These are phyloP conservation scores for Skeletonema menzelii DNA, from an alignment of 108 stramenopile genomes.

Conservation along the genomic window DNA sequence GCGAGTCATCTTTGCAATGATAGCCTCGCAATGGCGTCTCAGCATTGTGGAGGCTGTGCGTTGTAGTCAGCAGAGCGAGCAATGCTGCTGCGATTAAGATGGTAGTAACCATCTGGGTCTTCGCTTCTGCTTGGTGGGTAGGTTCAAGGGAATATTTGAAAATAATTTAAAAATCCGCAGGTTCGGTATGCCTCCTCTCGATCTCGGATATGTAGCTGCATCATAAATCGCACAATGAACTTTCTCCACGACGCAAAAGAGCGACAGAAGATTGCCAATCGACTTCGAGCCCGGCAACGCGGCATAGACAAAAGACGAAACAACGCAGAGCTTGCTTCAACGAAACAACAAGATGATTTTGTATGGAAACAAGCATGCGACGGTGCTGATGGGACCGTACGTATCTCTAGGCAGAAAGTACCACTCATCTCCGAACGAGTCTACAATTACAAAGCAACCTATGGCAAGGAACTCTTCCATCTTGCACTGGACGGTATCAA, in stretches of 20 bases:
- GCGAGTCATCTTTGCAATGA: conserved; percentile 10
- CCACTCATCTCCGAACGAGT: conserved; percentile 14
- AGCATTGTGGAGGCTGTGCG: conserved; percentile 1
- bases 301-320: background rate
- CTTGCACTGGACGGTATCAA: conserved; percentile 29
- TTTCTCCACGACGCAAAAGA: conserved; percentile 18
- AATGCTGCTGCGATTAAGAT: background rate
- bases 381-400: conserved; percentile 10
- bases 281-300: conserved; percentile 8
- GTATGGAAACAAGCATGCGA: conserved; percentile 29
- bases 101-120: background rate
- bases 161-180: no score
- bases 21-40: conserved; percentile 26
- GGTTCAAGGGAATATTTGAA: no score
- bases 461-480: conserved; percentile 4
- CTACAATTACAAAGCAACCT: conserved; percentile 18
- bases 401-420: conserved; percentile 22
- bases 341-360: background rate
- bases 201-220: no score
- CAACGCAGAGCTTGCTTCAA: background rate
- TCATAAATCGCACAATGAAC: background rate
- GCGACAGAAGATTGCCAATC: conserved; percentile 10
- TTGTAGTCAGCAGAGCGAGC: background rate
- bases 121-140: no score
- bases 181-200: no score